phyloP scores from a whole-genome alignment of 2,329 filamentous ascomycete genomes.

The Fusarium pseudograminearum region DNA sequence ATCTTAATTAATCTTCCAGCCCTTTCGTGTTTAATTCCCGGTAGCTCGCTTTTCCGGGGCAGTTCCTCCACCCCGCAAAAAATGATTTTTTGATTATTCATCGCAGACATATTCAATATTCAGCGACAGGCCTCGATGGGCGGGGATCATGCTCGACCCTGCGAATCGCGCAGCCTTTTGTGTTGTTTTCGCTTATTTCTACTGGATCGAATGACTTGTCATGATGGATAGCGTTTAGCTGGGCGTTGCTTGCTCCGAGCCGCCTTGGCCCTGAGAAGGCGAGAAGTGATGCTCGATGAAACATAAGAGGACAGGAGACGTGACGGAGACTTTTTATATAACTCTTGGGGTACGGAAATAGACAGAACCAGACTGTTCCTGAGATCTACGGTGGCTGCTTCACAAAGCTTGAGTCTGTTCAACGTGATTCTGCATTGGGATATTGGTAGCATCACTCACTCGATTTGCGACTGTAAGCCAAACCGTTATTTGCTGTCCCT shows the following conservation, averaged over 20 bases:
- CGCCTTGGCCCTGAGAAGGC: conserved; percentile 18
- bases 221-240: conserved; percentile 14
- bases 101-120: conserved; percentile 49
- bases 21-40: conserved; percentile 17
- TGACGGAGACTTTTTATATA: conserved; percentile 18
- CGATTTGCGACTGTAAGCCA: not conserved
- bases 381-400: conserved; percentile 14
- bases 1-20: not conserved
- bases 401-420: conserved; percentile 4
- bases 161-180: conserved; percentile 3
- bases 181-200: not conserved
- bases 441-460: not conserved
- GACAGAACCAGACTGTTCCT: not conserved
- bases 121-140: conserved; percentile 20
- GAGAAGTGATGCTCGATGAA: not conserved
- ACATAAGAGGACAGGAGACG: not conserved
- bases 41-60: conserved; percentile 3
- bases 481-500: not conserved
- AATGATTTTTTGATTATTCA: conserved; percentile 49
- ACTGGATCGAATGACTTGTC: conserved; percentile 4
- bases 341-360: not conserved
- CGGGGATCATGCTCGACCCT: conserved; percentile 18
- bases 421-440: not conserved
- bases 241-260: conserved; percentile 3
- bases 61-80: conserved; percentile 14